Percentiles rank a stretch among this genome's conserved stretches.
These are phyloP conservation scores for Ophiostoma piceae DNA, from an alignment of 2,329 filamentous ascomycete genomes.

Conservation along the genomic window DNA sequence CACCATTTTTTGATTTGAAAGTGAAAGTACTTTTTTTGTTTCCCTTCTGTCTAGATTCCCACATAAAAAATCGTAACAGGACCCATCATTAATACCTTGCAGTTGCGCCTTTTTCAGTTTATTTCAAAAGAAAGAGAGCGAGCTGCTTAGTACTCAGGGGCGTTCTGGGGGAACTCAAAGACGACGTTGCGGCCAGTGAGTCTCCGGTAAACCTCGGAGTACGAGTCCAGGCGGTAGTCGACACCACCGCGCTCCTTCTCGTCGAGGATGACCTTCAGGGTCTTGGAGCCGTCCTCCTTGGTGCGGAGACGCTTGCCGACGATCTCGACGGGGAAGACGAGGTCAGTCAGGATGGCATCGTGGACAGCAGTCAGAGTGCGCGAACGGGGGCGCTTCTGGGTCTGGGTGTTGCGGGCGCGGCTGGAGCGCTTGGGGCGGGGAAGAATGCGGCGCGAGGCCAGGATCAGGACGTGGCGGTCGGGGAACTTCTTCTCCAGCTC, in stretches of 20 bases:
- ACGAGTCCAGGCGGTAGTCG: constrained; percentile 99
- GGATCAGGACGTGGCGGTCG: constrained; percentile 98
- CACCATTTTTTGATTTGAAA: constrained; percentile 17
- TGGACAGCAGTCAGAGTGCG: constrained; percentile 98
- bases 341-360: constrained; percentile 95
- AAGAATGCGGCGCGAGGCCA: constrained; percentile 97
- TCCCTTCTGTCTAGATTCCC: constrained; percentile 15
- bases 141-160: constrained; percentile 68
- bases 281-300: constrained; percentile 98
- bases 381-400: constrained; percentile 96
- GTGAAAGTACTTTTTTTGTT: constrained; percentile 9
- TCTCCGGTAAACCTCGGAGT: constrained; percentile 98
- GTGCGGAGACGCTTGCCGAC: constrained; percentile 98
- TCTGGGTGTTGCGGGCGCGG: constrained; percentile 92
- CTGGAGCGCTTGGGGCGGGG: constrained; percentile 97
- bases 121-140: constrained; percentile 8
- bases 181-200: constrained; percentile 92
- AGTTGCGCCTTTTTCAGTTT: constrained; percentile 7
- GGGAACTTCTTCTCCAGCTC: constrained; percentile 99
- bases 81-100: neutral
- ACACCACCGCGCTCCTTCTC: constrained; percentile 99
- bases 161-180: constrained; percentile 96
- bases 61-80: neutral
- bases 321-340: constrained; percentile 99
- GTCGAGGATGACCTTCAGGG: constrained; percentile 97